These are phyloP conservation scores for Suhomyces vadensis DNA, from an alignment of 805 yeast species.

Conservation along the genomic window DNA sequence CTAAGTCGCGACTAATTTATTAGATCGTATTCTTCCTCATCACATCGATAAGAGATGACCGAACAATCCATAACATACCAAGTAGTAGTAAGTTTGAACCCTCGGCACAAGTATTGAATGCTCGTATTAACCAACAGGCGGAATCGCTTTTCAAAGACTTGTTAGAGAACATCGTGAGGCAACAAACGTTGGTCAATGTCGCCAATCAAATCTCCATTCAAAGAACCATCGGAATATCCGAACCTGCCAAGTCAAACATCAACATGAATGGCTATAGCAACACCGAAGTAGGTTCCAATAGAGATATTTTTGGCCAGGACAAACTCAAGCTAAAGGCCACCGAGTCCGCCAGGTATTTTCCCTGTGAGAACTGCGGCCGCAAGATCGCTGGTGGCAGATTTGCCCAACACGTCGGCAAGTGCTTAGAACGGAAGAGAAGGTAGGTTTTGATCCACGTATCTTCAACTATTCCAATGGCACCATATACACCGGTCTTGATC, in stretches of 20 bases:
- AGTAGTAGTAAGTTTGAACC: constrained; percentile 18
- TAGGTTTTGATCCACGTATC: too few species aligned
- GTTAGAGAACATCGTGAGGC: constrained; percentile 32
- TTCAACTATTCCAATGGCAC: too few species aligned
- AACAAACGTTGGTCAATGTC: constrained; percentile 27
- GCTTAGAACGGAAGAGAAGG: constrained; percentile 67
- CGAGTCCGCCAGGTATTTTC: constrained; percentile 62
- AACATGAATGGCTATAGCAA: constrained; percentile 8
- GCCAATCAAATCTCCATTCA: constrained; percentile 24
- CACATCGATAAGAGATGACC: constrained; percentile 12
- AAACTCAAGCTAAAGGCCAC: constrained; percentile 40
- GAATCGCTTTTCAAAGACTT: constrained; percentile 39
- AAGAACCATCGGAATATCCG: constrained; percentile 17
- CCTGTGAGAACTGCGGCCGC: constrained; percentile 79
- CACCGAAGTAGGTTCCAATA: constrained; percentile 18
- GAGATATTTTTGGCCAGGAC: constrained; percentile 54
- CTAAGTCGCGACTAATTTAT: neutral
- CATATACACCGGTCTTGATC: too few species aligned
- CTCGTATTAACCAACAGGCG: constrained; percentile 28
- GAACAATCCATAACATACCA: constrained; percentile 22
- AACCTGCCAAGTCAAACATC: constrained; percentile 9
- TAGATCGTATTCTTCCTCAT: neutral
- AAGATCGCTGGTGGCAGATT: constrained; percentile 88
- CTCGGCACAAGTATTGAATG: too few species aligned
- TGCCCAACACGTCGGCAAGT: constrained; percentile 91